Evolutionary conservation across 352 stramenopile species (phyloP).

Genomic region (Globisporangium lucens): DNA sequence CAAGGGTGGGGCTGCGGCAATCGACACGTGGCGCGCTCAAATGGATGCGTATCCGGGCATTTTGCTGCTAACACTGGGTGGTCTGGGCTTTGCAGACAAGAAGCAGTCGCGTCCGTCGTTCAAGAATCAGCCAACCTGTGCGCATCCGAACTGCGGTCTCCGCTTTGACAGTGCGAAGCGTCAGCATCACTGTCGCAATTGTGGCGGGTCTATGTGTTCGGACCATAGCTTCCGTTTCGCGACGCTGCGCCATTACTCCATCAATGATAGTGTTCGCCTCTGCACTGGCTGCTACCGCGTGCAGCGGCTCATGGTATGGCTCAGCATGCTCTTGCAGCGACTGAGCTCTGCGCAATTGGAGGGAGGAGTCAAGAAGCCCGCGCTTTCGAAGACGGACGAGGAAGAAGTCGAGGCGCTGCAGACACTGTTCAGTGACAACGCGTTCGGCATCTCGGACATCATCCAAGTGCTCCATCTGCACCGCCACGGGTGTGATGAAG

Average conservation of each 20-base stretch:
- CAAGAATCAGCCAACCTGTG: slow-evolving; percentile 61
- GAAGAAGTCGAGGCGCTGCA: slow-evolving; percentile 61
- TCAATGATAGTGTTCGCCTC: slow-evolving; percentile 59
- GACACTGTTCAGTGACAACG: slow-evolving; percentile 43
- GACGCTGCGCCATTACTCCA: slow-evolving; percentile 57
- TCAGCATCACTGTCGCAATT: slow-evolving; percentile 84
- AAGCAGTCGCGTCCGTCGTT: slow-evolving; percentile 62
- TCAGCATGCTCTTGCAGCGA: slow-evolving; percentile 66
- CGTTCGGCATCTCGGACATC: slow-evolving; percentile 71
- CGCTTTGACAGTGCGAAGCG: slow-evolving; percentile 77
- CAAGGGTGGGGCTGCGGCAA: slow-evolving; percentile 30
- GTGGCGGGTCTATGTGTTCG: slow-evolving; percentile 71
- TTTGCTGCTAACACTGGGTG: slow-evolving; percentile 48
- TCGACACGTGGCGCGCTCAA: slow-evolving; percentile 39
- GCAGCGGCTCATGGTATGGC: slow-evolving; percentile 60
- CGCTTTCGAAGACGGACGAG: slow-evolving; percentile 46
- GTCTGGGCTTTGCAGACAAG: slow-evolving; percentile 60
- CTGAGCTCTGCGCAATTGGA: slow-evolving; percentile 50
- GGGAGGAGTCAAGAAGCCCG: slow-evolving; percentile 26
- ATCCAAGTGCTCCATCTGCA: slow-evolving; percentile 84
- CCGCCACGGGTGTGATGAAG: slow-evolving; percentile 69
- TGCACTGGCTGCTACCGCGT: slow-evolving; percentile 76
- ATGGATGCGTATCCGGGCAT: slow-evolving; percentile 32
- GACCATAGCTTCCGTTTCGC: slow-evolving; percentile 77
- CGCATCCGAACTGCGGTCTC: slow-evolving; percentile 56